Conservation (phyloP, 2,329 filamentous ascomycete genomes). For the Drechslerella dactyloides region DNA sequence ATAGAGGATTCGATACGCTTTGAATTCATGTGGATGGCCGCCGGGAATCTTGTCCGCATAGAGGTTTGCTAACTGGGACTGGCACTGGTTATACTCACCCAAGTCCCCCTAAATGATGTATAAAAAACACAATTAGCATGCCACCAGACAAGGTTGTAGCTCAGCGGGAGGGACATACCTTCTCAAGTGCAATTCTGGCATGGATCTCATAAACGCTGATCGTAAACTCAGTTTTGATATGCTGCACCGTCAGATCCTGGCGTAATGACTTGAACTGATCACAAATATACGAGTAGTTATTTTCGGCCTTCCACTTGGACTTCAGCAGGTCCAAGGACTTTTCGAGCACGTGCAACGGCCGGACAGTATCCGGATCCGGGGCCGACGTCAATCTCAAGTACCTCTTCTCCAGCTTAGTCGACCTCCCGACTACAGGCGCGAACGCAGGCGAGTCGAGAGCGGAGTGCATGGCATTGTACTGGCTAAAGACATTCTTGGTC, state of each 20-base stretch:
- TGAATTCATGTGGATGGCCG: constrained; percentile 85
- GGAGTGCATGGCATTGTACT: constrained; percentile 62
- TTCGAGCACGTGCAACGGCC: constrained; percentile 78
- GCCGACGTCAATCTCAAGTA: constrained; percentile 92
- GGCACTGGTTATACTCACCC: constrained; percentile 99
- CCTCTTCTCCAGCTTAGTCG: constrained; percentile 83
- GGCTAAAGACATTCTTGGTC: constrained; percentile 55
- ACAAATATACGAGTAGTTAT: constrained; percentile 96
- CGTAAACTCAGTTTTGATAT: constrained; percentile 94
- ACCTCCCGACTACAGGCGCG: constrained; percentile 80
- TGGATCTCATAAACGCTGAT: constrained; percentile 97
- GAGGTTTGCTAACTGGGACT: constrained; percentile 92
- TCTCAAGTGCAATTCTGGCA: constrained; percentile 94
- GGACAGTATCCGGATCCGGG: constrained; percentile 85
- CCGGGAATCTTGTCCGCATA: constrained; percentile 87
- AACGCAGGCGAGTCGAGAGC: constrained; percentile 60
- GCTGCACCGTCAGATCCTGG: constrained; percentile 97
- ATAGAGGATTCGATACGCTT: constrained; percentile 99
- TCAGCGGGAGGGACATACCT: constrained; percentile 59
- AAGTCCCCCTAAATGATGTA: constrained; percentile 77
- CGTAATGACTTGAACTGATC: constrained; percentile 99
- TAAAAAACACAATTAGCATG: constrained; percentile 16
- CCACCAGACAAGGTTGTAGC: not conserved
- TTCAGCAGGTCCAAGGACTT: constrained; percentile 87
- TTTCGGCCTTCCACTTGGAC: constrained; percentile 90